These are phyloP conservation scores for Eremochloa ophiuroides DNA, from an alignment of 176 grass and related monocot species.

Conservation along the genomic window DNA sequence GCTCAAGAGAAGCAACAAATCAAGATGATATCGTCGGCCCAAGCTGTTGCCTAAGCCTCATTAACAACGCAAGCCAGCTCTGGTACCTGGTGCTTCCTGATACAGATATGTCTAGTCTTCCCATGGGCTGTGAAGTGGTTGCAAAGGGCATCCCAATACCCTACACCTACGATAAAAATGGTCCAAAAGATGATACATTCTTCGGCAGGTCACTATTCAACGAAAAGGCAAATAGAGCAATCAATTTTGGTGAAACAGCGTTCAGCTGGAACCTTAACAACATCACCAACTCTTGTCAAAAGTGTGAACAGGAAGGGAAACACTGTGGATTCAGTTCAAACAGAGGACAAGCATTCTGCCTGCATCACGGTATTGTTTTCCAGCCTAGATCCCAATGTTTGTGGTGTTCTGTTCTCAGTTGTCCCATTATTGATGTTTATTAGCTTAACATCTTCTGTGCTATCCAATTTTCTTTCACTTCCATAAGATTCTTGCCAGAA, in stretches of 20 bases:
- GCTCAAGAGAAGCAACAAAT: background rate
- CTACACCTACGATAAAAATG: background rate
- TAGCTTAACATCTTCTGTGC: background rate
- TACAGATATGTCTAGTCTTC: constrained; percentile 22
- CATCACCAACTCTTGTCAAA: constrained; percentile 6
- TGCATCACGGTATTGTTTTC: background rate
- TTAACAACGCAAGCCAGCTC: background rate
- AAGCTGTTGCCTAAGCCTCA: constrained; percentile 17
- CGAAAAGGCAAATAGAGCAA: background rate
- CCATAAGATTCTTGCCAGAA: background rate
- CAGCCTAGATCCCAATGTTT: background rate
- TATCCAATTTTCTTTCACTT: background rate
- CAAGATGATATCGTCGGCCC: background rate
- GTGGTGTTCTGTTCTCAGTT: background rate
- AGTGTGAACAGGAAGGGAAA: constrained; percentile 1
- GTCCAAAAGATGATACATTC: background rate
- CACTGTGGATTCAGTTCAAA: constrained; percentile 25
- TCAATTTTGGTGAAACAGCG: constrained; percentile 11
- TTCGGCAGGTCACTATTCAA: background rate
- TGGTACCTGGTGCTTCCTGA: background rate
- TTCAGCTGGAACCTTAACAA: constrained; percentile 8
- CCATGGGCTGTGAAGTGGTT: constrained; percentile 23
- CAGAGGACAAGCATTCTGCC: constrained; percentile 36
- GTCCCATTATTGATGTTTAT: background rate
- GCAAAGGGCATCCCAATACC: background rate